Evolutionary conservation across 179 eudicot species (phyloP).

Genomic region (Silene vulgaris): DNA sequence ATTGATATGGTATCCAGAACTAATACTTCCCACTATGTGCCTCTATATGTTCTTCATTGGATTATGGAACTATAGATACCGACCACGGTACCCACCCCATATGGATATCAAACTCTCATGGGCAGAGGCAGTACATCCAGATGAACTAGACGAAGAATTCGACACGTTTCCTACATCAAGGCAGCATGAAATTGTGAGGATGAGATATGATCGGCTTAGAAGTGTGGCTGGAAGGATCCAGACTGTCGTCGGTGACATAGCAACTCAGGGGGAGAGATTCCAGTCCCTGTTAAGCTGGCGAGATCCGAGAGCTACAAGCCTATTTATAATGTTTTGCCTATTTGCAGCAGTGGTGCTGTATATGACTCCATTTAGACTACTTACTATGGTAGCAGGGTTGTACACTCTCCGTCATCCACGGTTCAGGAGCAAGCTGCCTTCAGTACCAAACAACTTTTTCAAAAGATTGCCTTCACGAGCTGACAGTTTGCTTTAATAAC

Average conservation of each 20-base stretch:
- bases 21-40: conserved; percentile 39
- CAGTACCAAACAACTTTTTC: conserved; percentile 35
- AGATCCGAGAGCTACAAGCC: conserved; percentile 37
- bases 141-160: conserved; percentile 39
- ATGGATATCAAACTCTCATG: conserved; percentile 41
- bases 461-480: conserved; percentile 38
- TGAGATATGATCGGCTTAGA: conserved; percentile 39
- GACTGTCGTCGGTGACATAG: conserved; percentile 40
- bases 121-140: conserved; percentile 41
- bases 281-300: conserved; percentile 40
- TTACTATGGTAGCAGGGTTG: conserved; percentile 30
- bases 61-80: conserved; percentile 37
- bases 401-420: conserved; percentile 34
- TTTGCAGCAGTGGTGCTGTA: conserved; percentile 36
- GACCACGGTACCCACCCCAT: conserved; percentile 39
- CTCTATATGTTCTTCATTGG: conserved; percentile 42
- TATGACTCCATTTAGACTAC: conserved; percentile 36
- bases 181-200: conserved; percentile 34
- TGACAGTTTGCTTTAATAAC: conserved; percentile 33
- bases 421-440: conserved; percentile 36
- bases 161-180: conserved; percentile 43
- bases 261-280: conserved; percentile 40
- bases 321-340: conserved; percentile 34
- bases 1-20: conserved; percentile 38
- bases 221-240: conserved; percentile 43